Percentiles rank a stretch among this genome's conserved stretches.
Conservation (phyloP, 345 rosid genomes). For the Arabis alpina region DNA sequence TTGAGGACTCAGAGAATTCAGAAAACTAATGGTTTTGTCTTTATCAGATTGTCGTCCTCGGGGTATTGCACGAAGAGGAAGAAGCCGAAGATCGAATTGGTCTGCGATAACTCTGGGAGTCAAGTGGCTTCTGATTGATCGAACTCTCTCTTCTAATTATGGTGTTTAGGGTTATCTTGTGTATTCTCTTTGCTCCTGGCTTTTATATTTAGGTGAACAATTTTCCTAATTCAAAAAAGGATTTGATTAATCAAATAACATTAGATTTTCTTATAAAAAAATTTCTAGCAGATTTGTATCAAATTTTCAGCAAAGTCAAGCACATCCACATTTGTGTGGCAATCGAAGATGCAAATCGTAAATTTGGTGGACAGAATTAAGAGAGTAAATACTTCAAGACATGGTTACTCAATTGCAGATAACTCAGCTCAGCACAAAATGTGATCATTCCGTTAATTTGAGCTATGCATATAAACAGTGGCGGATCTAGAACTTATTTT, state of each 20-base stretch:
- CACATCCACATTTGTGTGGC: too few relatives aligned
- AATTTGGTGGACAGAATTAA: too few relatives aligned
- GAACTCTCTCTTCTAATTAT: not conserved
- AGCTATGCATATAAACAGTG: too few relatives aligned
- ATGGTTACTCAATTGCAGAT: too few relatives aligned
- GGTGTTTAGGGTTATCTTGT: slow-evolving; percentile 11
- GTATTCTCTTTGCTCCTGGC: slow-evolving; percentile 1
- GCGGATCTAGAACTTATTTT: too few relatives aligned
- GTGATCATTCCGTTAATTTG: too few relatives aligned
- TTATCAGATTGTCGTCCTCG: slow-evolving; percentile 25
- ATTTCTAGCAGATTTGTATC: too few relatives aligned
- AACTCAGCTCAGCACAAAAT: too few relatives aligned
- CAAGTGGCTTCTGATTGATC: slow-evolving; percentile 44
- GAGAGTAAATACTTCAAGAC: too few relatives aligned
- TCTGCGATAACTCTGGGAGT: slow-evolving; percentile 43
- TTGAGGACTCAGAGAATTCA: not conserved
- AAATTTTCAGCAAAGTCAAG: too few relatives aligned
- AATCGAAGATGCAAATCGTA: too few relatives aligned
- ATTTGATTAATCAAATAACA: slow-evolving; percentile 19
- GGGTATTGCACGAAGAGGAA: slow-evolving; percentile 28
- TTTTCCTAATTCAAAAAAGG: not conserved
- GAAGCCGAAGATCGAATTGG: slow-evolving; percentile 38
- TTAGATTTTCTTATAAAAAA: not conserved
- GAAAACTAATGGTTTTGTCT: not conserved
- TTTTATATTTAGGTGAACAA: slow-evolving; percentile 21